Evolutionary conservation across 78 protist species (phyloP).

Genomic region (Dictyostelium firmibasis): DNA sequence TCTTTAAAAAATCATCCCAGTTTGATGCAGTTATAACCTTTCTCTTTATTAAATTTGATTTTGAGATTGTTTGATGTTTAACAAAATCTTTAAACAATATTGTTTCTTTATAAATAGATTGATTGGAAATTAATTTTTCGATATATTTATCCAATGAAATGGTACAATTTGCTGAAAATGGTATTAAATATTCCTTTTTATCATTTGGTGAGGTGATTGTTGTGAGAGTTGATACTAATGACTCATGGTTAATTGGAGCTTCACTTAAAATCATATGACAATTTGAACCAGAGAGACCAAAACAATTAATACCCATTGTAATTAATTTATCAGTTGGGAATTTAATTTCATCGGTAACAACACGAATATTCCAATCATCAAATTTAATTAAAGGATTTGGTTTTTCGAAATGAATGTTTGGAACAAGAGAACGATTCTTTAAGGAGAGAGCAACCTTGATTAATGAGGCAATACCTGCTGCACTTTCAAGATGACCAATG

Average conservation of each 20-base stretch:
- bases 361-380: slow-evolving; percentile 69
- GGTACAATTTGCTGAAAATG: slow-evolving; percentile 53
- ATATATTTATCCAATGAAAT: slow-evolving; percentile 46
- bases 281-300: slow-evolving; percentile 92
- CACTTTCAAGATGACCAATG: slow-evolving; percentile 88
- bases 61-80: slow-evolving; percentile 6
- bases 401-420: slow-evolving; percentile 64
- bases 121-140: neutral
- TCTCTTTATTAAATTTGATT: neutral
- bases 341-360: slow-evolving; percentile 34
- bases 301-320: slow-evolving; percentile 80
- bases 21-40: neutral
- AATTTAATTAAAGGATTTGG: slow-evolving; percentile 62
- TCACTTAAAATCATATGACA: slow-evolving; percentile 80
- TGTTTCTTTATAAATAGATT: neutral
- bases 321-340: slow-evolving; percentile 45
- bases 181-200: slow-evolving; percentile 54
- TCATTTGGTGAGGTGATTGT: neutral
- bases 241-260: neutral
- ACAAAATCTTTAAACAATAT: slow-evolving; percentile 38
- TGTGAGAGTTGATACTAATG: neutral
- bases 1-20: slow-evolving; percentile 29
- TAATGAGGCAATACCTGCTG: slow-evolving; percentile 84
- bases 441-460: slow-evolving; percentile 64
- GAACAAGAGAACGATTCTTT: slow-evolving; percentile 38